Evolutionary conservation across 129 eudicot species (phyloP), one percentile per base, ranked within the genome.

Genomic region (Mikania micrantha): DNA sequence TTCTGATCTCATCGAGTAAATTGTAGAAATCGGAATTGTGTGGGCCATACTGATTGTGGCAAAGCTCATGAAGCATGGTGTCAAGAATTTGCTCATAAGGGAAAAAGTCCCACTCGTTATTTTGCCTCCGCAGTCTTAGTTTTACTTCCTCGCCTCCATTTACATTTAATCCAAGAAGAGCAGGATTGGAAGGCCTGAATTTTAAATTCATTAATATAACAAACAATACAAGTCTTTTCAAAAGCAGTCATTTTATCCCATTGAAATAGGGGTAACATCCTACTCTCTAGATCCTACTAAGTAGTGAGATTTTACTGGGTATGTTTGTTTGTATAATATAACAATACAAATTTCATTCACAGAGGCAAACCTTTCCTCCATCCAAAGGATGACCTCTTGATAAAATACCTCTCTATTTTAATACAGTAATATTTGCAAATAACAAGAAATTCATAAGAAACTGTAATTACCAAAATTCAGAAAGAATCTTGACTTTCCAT

Each of bases 1-100:
- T 84, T 83, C 88, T 77, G 16, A 91, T 77, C 76, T 91, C 95
- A 65, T 85, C 96, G 81, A 79, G 75, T 35, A 91, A 89, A 13
- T 84, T 88, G 87, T 91, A 91, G 81, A 88, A 91, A 53, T 78
- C 84, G 25, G 88, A 73, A 84, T 91, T 85, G 56, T 91, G 98
- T 35, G 95, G 98, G 66, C 95, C 96, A 82, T 64, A 45, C 38
- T 77, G 95, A 78, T 79, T 92, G 85, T 92, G 98, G 64, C 98
- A 92, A 27, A 92, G 88, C 76, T 92, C 96, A 66, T 92, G 98
- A 64, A 92, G 95, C 98, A 92, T 88, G 41, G 96, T 88, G 76
- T 92, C 85, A 32, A 92, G 94, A 70, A 91, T 81, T 3, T 85
- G 90, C 22, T 79, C 64, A 31, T 77, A 88, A 56, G 96, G 95